Conservation (phyloP, 2,329 filamentous ascomycete genomes). For the Tolypocladium pustulatum region DNA sequence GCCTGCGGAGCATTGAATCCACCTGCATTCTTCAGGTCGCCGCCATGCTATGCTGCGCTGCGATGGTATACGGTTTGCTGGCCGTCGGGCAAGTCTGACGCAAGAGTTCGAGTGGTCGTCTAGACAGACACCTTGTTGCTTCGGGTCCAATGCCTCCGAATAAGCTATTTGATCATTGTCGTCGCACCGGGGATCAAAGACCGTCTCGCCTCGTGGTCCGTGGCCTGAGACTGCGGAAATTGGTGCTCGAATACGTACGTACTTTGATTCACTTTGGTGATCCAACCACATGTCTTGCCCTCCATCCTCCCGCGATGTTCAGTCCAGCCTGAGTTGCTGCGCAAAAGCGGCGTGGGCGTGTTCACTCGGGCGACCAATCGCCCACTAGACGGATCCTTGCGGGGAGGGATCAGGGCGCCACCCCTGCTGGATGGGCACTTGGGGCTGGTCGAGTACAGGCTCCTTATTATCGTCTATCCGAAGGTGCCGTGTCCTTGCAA, state of each 20-base stretch:
- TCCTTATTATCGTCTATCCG: not conserved
- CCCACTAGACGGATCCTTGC: not conserved
- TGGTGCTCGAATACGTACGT: not conserved
- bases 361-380: not conserved
- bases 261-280: conserved; percentile 2
- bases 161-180: too few relatives aligned
- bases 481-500: not conserved
- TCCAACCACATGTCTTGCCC: conserved; percentile 5
- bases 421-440: too few relatives aligned
- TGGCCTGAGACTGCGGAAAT: conserved; percentile 8
- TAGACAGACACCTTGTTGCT: too few relatives aligned
- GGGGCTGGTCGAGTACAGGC: too few relatives aligned
- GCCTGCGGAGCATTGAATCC: not conserved
- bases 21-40: not conserved
- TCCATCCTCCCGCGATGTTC: not conserved
- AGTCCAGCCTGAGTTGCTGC: not conserved
- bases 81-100: not conserved
- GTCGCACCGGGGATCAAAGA: not conserved
- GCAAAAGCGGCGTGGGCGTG: not conserved
- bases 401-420: not conserved
- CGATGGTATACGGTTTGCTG: not conserved
- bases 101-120: too few relatives aligned
- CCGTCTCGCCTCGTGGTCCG: not conserved
- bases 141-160: too few relatives aligned
- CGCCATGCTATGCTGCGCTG: not conserved